Evolutionary conservation across 2,329 filamentous ascomycete genomes (phyloP), one percentile per base, ranked within the genome.

Genomic region (Ophiostoma piceae): DNA sequence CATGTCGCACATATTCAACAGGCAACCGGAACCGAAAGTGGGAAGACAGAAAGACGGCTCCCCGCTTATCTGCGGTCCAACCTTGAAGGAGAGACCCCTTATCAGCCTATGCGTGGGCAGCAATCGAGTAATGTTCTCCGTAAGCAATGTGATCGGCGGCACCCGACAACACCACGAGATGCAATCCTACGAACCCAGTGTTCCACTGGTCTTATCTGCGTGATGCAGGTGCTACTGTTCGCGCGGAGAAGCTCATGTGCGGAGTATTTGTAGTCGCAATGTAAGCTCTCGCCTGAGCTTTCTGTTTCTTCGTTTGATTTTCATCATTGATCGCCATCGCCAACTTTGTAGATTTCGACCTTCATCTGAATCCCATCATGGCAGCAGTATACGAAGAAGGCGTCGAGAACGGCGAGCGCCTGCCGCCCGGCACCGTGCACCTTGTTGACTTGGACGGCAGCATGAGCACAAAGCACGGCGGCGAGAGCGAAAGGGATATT

Each of bases 401-500:
- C 43, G 29, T 67, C 43, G 65, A 47, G 11, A 29, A 43, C 16
- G 41, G 43, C 43, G 43, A 67, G 41, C 41, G 41, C 6, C 26
- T 67, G 66, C 41, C 43, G 29, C 66, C 66, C 14, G 66, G 66
- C 66, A 67, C 66, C 2, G 43, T 67, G 41, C 66, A 54, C 26
- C 66, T 67, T 3, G 66, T 67, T 26, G 66, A 66, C 37, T 19
- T 66, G 65, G 37, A 66, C 22, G 65, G 65, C 39, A 66, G 1
- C 37, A 43, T 66, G 3, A 37, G 22, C 19, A 66, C 65, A 3
- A 66, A 66, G 39, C 65, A 67, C 16, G 41, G 41, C 9, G 26
- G 37, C 41, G 5, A 67, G 14, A 32, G 16, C 43, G 43, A 51
- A 35, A 67, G 35, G 29, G 79, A 82, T 64, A 79, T 83, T 65